Conservation (phyloP, 768 basidiomycete genomes). For the Mycena rebaudengoi region DNA sequence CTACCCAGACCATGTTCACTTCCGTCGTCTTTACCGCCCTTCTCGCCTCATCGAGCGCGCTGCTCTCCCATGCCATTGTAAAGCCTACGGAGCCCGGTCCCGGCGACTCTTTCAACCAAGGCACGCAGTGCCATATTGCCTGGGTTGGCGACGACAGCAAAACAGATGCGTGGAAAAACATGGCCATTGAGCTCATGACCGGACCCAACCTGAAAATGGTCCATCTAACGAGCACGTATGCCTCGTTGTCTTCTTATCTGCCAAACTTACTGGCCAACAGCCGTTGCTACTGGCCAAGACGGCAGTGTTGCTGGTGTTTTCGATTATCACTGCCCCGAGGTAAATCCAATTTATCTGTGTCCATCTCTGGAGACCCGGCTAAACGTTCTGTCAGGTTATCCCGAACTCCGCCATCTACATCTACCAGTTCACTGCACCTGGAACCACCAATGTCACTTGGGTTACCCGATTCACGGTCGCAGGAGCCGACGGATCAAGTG, state of each 20-base stretch:
- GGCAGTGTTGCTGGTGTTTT: conserved; percentile 64
- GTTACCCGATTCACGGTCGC: conserved; percentile 83
- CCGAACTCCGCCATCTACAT: conserved; percentile 79
- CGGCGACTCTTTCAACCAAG: conserved; percentile 64
- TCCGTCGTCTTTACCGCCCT: conserved; percentile 47
- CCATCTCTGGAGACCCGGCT: neutral
- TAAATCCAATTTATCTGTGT: conserved; percentile 43
- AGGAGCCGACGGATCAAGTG: conserved; percentile 51
- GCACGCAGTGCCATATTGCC: conserved; percentile 58
- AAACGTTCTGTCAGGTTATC: conserved; percentile 55
- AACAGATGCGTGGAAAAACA: conserved; percentile 70
- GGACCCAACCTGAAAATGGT: conserved; percentile 78
- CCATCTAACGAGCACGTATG: conserved; percentile 64
- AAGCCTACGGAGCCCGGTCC: conserved; percentile 68
- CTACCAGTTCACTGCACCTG: conserved; percentile 73
- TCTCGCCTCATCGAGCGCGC: conserved; percentile 44
- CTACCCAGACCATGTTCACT: conserved; percentile 45
- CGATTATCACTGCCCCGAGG: conserved; percentile 72
- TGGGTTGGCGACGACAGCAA: conserved; percentile 64
- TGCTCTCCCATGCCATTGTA: conserved; percentile 63
- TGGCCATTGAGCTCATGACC: conserved; percentile 84
- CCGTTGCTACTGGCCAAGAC: conserved; percentile 67
- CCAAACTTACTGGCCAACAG: conserved; percentile 44
- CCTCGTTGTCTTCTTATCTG: neutral
- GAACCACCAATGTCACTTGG: conserved; percentile 59